Percentiles rank a stretch among this genome's conserved stretches.
Evolutionary conservation across 2,329 filamentous ascomycete genomes (phyloP).

Genomic region (Teratosphaeria epicoccoides): DNA sequence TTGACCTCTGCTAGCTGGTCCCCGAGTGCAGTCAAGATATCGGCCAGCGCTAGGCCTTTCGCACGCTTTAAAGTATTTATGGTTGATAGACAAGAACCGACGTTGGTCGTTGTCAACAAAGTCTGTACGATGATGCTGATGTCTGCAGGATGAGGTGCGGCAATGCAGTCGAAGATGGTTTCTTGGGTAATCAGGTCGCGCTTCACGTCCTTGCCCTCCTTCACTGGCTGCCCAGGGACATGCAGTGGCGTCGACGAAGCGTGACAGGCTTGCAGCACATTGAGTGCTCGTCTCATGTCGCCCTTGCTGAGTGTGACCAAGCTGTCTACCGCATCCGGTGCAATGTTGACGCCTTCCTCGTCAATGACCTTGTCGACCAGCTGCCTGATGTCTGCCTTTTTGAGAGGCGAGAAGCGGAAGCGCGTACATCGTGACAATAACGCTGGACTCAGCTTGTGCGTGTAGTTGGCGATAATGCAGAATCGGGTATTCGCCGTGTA

Average conservation of each 20-base stretch:
- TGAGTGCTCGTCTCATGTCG: slow-evolving; percentile 89
- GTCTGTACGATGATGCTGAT: slow-evolving; percentile 76
- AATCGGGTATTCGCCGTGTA: slow-evolving; percentile 97
- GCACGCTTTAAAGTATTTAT: slow-evolving; percentile 78
- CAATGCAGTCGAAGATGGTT: slow-evolving; percentile 93
- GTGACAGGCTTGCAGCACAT: slow-evolving; percentile 92
- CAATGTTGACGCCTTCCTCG: slow-evolving; percentile 77
- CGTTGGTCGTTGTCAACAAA: slow-evolving; percentile 71
- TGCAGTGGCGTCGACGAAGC: slow-evolving; percentile 64
- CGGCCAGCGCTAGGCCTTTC: slow-evolving; percentile 80
- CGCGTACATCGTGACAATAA: slow-evolving; percentile 86
- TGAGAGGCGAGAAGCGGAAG: slow-evolving; percentile 89
- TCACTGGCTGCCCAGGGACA: slow-evolving; percentile 35
- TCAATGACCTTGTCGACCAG: slow-evolving; percentile 83
- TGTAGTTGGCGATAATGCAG: slow-evolving; percentile 98
- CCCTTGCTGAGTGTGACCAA: slow-evolving; percentile 83
- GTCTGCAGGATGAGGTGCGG: slow-evolving; percentile 82
- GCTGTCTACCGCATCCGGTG: slow-evolving; percentile 66
- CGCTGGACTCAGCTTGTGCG: slow-evolving; percentile 91
- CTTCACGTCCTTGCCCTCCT: slow-evolving; percentile 48
- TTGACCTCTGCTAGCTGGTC: slow-evolving; percentile 76
- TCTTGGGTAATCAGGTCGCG: slow-evolving; percentile 84
- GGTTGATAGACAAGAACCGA: slow-evolving; percentile 78
- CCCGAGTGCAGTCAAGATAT: slow-evolving; percentile 78
- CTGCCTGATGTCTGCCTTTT: slow-evolving; percentile 72